phyloP scores from a whole-genome alignment of 768 basidiomycete genomes.

The Melanogaster broomeanus region DNA sequence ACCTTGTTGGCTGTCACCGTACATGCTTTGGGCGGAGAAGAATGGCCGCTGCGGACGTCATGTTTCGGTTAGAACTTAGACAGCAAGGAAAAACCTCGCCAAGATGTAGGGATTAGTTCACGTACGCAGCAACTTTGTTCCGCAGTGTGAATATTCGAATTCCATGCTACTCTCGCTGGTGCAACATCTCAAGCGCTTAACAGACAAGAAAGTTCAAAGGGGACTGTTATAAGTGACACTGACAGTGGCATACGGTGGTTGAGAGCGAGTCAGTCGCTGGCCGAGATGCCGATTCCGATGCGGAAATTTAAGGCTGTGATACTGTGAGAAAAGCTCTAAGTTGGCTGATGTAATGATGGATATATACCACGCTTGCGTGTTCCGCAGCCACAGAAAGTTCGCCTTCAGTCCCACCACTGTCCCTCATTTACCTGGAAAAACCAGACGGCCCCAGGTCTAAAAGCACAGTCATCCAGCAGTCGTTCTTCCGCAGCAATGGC shows the following conservation, averaged over 20 bases:
- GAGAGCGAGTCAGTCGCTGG: conserved; percentile 5
- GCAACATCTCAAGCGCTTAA: too few relatives aligned
- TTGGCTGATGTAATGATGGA: conserved; percentile 36
- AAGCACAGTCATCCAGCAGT: conserved; percentile 15
- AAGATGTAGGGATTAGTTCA: too few relatives aligned
- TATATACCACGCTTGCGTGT: conserved; percentile 37
- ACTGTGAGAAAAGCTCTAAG: conserved; percentile 27
- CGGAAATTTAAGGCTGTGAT: conserved; percentile 22
- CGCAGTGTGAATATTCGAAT: conserved; percentile 19
- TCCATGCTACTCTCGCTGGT: too few relatives aligned
- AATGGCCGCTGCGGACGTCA: not conserved
- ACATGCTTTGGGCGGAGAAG: not conserved
- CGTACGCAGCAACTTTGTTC: too few relatives aligned
- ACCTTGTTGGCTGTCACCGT: too few relatives aligned
- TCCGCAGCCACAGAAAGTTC: conserved; percentile 29
- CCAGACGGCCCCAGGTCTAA: conserved; percentile 16
- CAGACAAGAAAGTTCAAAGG: too few relatives aligned
- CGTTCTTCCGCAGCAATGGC: conserved; percentile 32
- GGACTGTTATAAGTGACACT: too few relatives aligned
- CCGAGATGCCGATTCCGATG: conserved; percentile 16
- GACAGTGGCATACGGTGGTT: too few relatives aligned
- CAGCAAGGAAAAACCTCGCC: too few relatives aligned
- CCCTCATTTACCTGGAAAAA: conserved; percentile 8
- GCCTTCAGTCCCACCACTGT: conserved; percentile 5
- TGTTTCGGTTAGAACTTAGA: too few relatives aligned